Conservation (phyloP, 768 basidiomycete species). For the Lenzites betulinus region DNA sequence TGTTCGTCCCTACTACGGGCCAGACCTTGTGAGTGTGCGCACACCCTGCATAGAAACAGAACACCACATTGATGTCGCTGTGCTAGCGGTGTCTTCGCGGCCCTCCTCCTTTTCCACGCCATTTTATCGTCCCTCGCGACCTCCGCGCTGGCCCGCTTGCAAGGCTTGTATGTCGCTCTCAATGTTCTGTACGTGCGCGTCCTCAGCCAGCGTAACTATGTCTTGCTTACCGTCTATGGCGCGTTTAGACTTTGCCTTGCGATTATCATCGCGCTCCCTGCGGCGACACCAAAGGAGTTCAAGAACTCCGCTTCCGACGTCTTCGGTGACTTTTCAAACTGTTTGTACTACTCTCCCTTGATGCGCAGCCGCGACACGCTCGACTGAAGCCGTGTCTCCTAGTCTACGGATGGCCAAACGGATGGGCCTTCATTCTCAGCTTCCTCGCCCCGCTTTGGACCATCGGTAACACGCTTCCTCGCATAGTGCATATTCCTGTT, state of each 20-base stretch:
- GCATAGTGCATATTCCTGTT: no score
- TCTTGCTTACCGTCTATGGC: no score
- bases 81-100: conserved; percentile 38
- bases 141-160: conserved; percentile 37
- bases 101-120: conserved; percentile 35
- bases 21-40: conserved; percentile 29
- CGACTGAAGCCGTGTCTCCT: background rate
- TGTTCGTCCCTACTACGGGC: conserved; percentile 30
- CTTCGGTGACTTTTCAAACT: conserved; percentile 60
- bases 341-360: conserved; percentile 34
- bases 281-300: conserved; percentile 57
- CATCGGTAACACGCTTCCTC: conserved; percentile 12
- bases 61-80: no score
- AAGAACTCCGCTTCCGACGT: conserved; percentile 64
- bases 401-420: conserved; percentile 53
- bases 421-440: conserved; percentile 52
- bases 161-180: conserved; percentile 37
- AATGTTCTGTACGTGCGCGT: conserved; percentile 37
- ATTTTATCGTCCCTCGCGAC: conserved; percentile 38
- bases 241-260: conserved; percentile 31
- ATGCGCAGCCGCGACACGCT: background rate
- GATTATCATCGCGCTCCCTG: conserved; percentile 55
- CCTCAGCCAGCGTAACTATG: no score
- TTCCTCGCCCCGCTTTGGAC: conserved; percentile 55
- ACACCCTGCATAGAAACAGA: no score